phyloP scores from a whole-genome alignment of 2,329 filamentous ascomycete species.

The Fusarium duplospermum region DNA sequence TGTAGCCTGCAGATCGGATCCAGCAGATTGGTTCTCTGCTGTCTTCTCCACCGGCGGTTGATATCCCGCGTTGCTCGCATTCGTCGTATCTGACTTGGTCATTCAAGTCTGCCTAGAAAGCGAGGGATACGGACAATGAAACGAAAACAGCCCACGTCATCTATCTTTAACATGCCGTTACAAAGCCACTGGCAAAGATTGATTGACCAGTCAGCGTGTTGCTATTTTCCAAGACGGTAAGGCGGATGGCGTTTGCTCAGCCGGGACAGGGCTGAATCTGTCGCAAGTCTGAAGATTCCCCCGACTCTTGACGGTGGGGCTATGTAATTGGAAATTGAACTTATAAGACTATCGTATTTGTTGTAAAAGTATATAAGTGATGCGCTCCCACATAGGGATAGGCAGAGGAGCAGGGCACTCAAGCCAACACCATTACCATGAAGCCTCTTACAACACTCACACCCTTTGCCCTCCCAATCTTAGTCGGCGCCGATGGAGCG shows the following conservation, averaged over 20 bases:
- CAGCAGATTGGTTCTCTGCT: background rate
- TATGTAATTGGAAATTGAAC: background rate
- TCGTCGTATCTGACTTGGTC: background rate
- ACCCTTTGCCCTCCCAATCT: slow-evolving; percentile 1
- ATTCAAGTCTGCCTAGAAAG: background rate
- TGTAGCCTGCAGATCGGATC: background rate
- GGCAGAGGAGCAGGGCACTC: background rate
- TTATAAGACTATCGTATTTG: background rate
- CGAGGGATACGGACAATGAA: slow-evolving; percentile 10
- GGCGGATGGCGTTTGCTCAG: background rate
- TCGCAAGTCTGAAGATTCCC: no score
- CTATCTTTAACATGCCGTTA: no score
- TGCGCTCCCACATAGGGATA: no score
- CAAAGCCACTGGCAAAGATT: background rate
- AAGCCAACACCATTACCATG: slow-evolving; percentile 5
- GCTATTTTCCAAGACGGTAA: background rate
- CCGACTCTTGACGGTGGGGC: background rate
- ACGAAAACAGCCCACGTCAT: background rate
- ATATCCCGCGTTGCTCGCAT: slow-evolving; percentile 1
- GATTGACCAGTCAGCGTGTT: background rate
- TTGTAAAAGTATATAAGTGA: slow-evolving; percentile 3
- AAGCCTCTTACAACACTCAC: slow-evolving; percentile 7
- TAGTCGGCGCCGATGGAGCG: background rate
- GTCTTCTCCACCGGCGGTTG: background rate
- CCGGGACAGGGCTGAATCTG: background rate